These are phyloP conservation scores for Cercospora berteroae DNA, from an alignment of 2,329 filamentous ascomycete species.

Conservation along the genomic window DNA sequence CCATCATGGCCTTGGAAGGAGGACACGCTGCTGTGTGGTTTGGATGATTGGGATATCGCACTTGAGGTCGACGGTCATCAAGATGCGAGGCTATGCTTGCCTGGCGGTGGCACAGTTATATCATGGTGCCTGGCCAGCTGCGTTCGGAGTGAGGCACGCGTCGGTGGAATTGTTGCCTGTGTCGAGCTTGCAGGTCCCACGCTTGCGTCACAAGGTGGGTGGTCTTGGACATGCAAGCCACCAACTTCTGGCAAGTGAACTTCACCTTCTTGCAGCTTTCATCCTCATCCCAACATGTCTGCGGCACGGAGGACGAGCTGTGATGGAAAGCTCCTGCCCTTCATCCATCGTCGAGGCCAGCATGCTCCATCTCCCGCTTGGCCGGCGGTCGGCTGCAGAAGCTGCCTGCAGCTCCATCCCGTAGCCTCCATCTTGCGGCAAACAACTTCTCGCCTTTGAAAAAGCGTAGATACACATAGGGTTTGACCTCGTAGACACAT, in stretches of 20 bases:
- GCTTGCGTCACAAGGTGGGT: neutral
- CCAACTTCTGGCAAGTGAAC: neutral
- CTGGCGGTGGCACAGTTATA: neutral
- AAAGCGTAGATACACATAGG: neutral
- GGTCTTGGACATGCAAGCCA: neutral
- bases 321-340: neutral
- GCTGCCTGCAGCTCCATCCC: neutral
- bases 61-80: neutral
- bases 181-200: neutral
- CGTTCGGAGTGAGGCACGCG: neutral
- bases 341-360: neutral
- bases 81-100: neutral
- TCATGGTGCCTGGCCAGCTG: neutral
- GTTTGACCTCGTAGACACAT: neutral
- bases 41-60: neutral
- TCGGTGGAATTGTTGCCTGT: neutral
- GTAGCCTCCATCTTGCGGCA: neutral
- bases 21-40: constrained; percentile 5
- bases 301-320: neutral
- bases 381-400: constrained; percentile 8
- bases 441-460: neutral
- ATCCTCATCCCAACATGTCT: neutral
- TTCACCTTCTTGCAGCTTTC: neutral
- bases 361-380: constrained; percentile 3
- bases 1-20: neutral